Conservation (phyloP, 805 yeast species). For the Kuraishia borneana region DNA sequence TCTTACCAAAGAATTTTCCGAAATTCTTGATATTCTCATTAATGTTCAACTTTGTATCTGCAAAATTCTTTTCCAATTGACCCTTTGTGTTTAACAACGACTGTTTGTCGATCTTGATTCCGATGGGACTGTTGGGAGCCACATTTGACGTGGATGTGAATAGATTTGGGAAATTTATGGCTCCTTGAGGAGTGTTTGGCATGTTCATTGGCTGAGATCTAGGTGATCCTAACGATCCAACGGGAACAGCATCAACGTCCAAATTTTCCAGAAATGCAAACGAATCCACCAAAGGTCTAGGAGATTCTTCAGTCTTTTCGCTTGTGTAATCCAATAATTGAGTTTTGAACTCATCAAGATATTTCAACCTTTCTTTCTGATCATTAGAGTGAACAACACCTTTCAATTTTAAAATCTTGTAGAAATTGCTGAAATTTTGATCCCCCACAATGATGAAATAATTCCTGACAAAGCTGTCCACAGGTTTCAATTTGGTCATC, state of each 20-base stretch:
- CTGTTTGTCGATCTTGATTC: conserved; percentile 15
- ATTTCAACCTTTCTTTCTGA: conserved; percentile 24
- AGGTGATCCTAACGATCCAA: conserved; percentile 2
- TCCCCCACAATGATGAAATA: conserved; percentile 64
- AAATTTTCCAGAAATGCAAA: conserved; percentile 14
- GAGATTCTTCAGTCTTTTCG: conserved; percentile 8
- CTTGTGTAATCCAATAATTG: conserved; percentile 21
- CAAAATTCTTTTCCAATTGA: conserved; percentile 30
- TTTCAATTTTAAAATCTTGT: conserved; percentile 53
- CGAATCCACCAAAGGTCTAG: conserved; percentile 12
- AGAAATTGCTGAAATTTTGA: conserved; percentile 47
- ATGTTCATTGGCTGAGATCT: not conserved
- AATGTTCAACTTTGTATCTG: conserved; percentile 51
- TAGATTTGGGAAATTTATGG: conserved; percentile 7
- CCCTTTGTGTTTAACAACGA: conserved; percentile 27
- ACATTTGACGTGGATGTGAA: not conserved
- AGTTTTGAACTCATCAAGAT: conserved; percentile 25
- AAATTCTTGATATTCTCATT: conserved; percentile 57
- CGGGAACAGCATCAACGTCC: conserved; percentile 8
- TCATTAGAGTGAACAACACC: conserved; percentile 23
- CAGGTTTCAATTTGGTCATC: conserved; percentile 56
- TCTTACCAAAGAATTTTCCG: conserved; percentile 42
- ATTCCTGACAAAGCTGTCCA: conserved; percentile 45
- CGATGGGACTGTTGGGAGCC: not conserved
- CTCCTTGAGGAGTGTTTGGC: conserved; percentile 7